phyloP scores from a whole-genome alignment of 2,329 filamentous ascomycete genomes.

The Daldinia sp. region DNA sequence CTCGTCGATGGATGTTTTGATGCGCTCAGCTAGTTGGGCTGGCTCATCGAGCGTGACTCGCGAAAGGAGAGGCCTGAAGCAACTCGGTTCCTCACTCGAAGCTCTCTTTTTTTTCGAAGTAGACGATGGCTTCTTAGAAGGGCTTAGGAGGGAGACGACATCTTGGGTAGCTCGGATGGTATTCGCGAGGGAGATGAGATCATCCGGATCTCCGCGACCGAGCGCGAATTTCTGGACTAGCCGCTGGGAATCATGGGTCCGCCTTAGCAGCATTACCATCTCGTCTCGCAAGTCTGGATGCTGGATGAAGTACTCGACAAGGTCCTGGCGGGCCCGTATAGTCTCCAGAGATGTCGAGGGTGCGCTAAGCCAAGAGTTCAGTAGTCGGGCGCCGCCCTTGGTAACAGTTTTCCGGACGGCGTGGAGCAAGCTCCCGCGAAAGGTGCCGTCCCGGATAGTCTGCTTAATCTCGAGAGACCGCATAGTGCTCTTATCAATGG shows the following conservation, averaged over 20 bases:
- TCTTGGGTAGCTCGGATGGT: constrained; percentile 82
- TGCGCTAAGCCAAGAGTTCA: constrained; percentile 87
- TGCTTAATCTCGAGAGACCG: constrained; percentile 88
- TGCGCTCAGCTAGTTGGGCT: constrained; percentile 74
- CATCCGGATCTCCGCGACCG: constrained; percentile 90
- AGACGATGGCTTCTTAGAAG: constrained; percentile 35
- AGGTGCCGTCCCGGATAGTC: constrained; percentile 83
- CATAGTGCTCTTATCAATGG: constrained; percentile 91
- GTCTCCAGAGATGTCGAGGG: constrained; percentile 87
- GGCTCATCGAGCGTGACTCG: constrained; percentile 77
- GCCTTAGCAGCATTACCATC: constrained; percentile 74
- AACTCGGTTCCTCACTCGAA: constrained; percentile 55
- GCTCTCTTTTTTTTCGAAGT: constrained; percentile 49
- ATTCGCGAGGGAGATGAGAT: constrained; percentile 83
- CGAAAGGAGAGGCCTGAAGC: constrained; percentile 47
- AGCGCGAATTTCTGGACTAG: constrained; percentile 95
- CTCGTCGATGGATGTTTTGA: constrained; percentile 87
- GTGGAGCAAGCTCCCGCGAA: constrained; percentile 88
- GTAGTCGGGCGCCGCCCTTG: constrained; percentile 86
- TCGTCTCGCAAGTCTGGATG: constrained; percentile 76
- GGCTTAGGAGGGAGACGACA: constrained; percentile 65
- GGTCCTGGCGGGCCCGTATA: constrained; percentile 83
- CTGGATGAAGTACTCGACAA: constrained; percentile 80
- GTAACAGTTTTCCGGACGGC: constrained; percentile 91
- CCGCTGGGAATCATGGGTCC: constrained; percentile 87